Evolutionary conservation across 805 yeast genomes (phyloP).

Genomic region (Candida michaelii): DNA sequence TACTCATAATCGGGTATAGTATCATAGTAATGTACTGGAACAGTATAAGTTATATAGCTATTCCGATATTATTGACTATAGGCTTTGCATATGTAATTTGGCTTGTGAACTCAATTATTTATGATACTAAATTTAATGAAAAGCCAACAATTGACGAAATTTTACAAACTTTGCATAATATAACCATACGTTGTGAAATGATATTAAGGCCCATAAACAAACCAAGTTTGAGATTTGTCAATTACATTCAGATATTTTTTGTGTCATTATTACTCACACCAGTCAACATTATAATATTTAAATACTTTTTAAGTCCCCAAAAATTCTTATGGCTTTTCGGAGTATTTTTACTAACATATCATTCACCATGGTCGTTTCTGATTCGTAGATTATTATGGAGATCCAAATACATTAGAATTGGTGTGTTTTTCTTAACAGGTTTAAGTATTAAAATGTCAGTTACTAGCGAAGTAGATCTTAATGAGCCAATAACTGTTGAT

Average conservation of each 20-base stretch:
- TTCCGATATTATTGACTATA: constrained; percentile 42
- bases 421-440: constrained; percentile 44
- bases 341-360: constrained; percentile 39
- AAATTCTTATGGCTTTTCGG: constrained; percentile 39
- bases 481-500: constrained; percentile 12
- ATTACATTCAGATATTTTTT: constrained; percentile 28
- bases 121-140: constrained; percentile 43
- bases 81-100: constrained; percentile 43
- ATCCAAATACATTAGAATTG: constrained; percentile 40
- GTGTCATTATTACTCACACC: constrained; percentile 43
- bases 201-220: constrained; percentile 37
- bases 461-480: neutral
- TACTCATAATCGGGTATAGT: constrained; percentile 39
- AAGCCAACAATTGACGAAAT: constrained; percentile 56
- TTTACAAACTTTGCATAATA: constrained; percentile 46
- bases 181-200: constrained; percentile 43
- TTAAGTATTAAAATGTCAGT: constrained; percentile 19
- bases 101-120: constrained; percentile 42
- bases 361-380: constrained; percentile 50
- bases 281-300: constrained; percentile 38
- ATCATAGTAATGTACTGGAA: constrained; percentile 46
- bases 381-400: constrained; percentile 51
- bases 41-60: constrained; percentile 27
- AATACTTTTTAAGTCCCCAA: constrained; percentile 30
- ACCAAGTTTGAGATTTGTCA: constrained; percentile 24